phyloP scores from a whole-genome alignment of 768 basidiomycete species.

The Sarcomyxa edulis region DNA sequence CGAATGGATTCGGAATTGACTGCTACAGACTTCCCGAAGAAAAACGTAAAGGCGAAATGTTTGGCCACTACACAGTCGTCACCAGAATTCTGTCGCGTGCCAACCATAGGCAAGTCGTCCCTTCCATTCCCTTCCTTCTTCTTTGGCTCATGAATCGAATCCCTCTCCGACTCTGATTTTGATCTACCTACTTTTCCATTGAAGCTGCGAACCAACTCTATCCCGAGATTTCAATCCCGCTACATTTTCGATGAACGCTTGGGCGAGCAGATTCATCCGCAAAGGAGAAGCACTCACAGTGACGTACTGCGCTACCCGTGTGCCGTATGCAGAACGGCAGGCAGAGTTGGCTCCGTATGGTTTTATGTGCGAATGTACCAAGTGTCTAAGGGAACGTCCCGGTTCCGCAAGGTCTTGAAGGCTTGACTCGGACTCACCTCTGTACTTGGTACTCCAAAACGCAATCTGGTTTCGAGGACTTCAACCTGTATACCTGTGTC shows the following conservation, averaged over 20 bases:
- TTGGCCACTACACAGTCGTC: slow-evolving; percentile 10
- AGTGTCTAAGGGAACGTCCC: no score
- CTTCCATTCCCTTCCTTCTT: slow-evolving; percentile 8
- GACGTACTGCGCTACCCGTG: slow-evolving; percentile 15
- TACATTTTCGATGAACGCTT: slow-evolving; percentile 22
- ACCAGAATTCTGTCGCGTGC: slow-evolving; percentile 16
- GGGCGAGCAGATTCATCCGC: slow-evolving; percentile 21
- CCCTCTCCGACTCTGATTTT: no score
- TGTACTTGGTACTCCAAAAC: no score
- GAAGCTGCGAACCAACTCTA: slow-evolving; percentile 20
- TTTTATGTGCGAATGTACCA: slow-evolving; percentile 30
- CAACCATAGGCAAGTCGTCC: no score
- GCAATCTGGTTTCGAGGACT: no score
- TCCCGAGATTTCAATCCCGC: slow-evolving; percentile 14
- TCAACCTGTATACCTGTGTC: no score
- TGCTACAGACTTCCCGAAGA: not conserved
- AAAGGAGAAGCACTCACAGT: slow-evolving; percentile 28
- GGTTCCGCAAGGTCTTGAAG: no score
- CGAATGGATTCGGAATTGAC: slow-evolving; percentile 2
- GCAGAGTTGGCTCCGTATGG: slow-evolving; percentile 20
- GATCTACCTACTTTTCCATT: no score
- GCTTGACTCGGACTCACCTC: no score
- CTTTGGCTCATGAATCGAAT: not conserved
- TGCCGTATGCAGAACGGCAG: slow-evolving; percentile 16
- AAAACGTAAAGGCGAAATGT: not conserved